Base-by-base conservation (phyloP, 2,329 filamentous ascomycete genomes). In the Fusarium hainanense region DNA sequence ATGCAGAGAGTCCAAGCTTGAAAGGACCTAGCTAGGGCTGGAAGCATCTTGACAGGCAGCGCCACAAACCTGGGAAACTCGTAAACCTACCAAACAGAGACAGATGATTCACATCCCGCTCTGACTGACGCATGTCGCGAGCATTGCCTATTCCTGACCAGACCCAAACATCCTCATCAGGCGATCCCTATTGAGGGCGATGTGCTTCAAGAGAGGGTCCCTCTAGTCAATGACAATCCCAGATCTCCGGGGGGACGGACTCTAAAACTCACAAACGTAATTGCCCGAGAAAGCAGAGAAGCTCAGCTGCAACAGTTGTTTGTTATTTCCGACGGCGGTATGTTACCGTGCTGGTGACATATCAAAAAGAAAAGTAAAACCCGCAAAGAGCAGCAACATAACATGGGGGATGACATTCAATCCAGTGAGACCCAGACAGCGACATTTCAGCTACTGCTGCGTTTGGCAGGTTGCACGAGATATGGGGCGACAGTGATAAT, bases 381-480 rank as follows among this genome's bases (percentile, higher is more conserved):
- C 37, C 54, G 48, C 48, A 30, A 43, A 41, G 12, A 27, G 28
- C 27, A 28, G 27, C 27, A 28, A 28, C 11, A 28, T 28, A 27
- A 34, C 37, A 27, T 63, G 42, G 44, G 30, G 30, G 27, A 60
- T 68, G 41, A 54, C 41, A 21, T 34, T 7, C 56, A 46, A 25
- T 59, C 66, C 67, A 68, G 54, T 69, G 67, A 56, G 21, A 70
- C 32, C 18, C 14, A 43, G 30, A 68, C 62, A 64, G 67, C 67
- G 67, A 69, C 67, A 69, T 68, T 25, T 28, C 21, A 21, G 55
- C 52, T 59, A 49, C 46, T 58, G 18, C 66, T 67, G 25, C 20
- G 52, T 70, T 69, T 68, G 67, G 66, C 67, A 70, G 61, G 67
- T 69, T 62, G 34, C 62, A 63, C 30, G 66, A 59, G 49, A 47